phyloP scores from a whole-genome alignment of 345 rosid genomes.

The Citrus mangshanensis region DNA sequence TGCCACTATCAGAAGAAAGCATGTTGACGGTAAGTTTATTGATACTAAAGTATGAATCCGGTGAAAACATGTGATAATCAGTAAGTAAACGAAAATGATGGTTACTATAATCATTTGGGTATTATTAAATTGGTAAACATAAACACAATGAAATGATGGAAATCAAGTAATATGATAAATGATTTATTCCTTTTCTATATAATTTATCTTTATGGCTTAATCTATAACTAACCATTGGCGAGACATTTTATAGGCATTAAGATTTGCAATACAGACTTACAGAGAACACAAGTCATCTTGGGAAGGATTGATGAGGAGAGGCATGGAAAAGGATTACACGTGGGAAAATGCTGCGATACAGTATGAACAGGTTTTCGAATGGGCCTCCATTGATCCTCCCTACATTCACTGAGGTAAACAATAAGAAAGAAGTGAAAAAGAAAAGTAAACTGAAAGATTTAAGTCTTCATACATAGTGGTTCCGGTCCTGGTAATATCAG shows the following conservation, averaged over 20 bases:
- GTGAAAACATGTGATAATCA: background rate
- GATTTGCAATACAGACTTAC: constrained; percentile 62
- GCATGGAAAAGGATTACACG: constrained; percentile 61
- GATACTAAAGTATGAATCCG: background rate
- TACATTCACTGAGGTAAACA: constrained; percentile 37
- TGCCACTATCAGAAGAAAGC: constrained; percentile 72
- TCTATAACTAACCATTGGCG: background rate
- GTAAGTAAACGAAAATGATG: background rate
- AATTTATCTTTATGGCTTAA: background rate
- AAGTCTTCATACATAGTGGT: background rate
- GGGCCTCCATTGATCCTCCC: constrained; percentile 80
- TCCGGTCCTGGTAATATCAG: background rate
- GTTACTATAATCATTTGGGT: background rate
- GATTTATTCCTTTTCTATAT: background rate
- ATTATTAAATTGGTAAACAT: background rate
- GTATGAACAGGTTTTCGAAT: constrained; percentile 81
- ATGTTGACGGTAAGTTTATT: constrained; percentile 61
- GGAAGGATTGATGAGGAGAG: constrained; percentile 78
- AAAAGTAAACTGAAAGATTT: background rate
- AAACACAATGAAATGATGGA: background rate
- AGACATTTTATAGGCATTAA: constrained; percentile 46
- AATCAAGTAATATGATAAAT: background rate
- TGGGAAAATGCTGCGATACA: constrained; percentile 89
- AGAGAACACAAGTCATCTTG: constrained; percentile 70
- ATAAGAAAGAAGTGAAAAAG: background rate